Evolutionary conservation across 2,329 filamentous ascomycete genomes (phyloP).

Genomic region (Ambrosiella xylebori): DNA sequence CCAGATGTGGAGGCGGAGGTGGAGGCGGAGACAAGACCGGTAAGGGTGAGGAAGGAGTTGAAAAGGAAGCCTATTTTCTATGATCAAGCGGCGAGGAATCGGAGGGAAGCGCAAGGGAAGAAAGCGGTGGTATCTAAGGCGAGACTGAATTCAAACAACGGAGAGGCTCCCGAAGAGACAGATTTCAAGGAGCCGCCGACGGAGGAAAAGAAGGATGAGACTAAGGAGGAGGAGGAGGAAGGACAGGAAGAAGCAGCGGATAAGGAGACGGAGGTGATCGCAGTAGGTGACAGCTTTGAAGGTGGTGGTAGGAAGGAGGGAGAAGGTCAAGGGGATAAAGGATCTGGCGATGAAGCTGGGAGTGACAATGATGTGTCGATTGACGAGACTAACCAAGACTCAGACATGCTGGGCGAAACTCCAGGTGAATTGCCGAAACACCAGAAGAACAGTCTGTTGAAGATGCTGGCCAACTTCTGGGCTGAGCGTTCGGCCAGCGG

Average conservation of each 20-base stretch:
- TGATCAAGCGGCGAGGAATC: constrained; percentile 1
- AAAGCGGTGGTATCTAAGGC: background rate
- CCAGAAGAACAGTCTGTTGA: constrained; percentile 84
- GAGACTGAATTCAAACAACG: background rate
- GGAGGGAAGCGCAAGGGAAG: background rate
- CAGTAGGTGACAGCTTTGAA: constrained; percentile 1
- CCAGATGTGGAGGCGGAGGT: constrained; percentile 30
- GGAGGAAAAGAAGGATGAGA: background rate
- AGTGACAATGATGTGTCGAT: constrained; percentile 55
- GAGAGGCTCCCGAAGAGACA: background rate
- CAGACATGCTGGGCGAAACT: background rate
- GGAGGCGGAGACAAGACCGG: constrained; percentile 1
- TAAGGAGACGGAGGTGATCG: background rate
- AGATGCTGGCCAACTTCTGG: constrained; percentile 95
- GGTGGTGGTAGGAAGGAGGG: constrained; percentile 17
- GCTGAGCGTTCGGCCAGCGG: constrained; percentile 91
- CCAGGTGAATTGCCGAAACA: constrained; percentile 71
- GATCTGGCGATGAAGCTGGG: constrained; percentile 45
- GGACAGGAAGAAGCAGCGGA: constrained; percentile 18
- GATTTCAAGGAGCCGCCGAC: background rate
- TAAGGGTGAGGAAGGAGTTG: constrained; percentile 2
- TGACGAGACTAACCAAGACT: constrained; percentile 20
- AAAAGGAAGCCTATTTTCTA: constrained; percentile 11
- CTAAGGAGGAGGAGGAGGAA: constrained; percentile 15
- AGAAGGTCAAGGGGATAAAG: constrained; percentile 20